Conservation (phyloP, 257 asterid genomes). For the Solanum neorickii region DNA sequence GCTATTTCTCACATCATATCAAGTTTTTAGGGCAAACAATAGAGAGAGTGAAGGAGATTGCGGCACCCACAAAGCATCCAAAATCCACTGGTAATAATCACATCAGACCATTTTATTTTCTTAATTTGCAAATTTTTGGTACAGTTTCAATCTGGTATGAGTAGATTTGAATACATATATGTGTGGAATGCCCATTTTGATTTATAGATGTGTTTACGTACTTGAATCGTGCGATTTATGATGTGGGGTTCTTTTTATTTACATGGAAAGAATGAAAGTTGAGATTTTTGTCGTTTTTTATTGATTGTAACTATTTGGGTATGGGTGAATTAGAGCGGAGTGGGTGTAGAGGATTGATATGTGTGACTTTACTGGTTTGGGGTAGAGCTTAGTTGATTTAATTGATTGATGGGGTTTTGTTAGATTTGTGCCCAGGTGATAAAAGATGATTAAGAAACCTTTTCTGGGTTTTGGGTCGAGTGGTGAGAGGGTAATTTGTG, state of each 20-base stretch:
- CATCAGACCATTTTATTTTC: neutral
- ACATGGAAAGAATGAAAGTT: neutral
- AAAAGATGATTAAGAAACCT: neutral
- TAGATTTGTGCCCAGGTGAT: neutral
- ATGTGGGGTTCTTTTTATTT: neutral
- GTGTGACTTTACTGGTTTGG: neutral
- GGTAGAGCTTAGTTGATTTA: neutral
- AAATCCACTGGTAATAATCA: neutral
- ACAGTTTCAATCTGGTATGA: neutral
- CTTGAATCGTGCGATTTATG: neutral
- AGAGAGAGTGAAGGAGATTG: neutral
- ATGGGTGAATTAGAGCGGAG: neutral
- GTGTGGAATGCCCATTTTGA: neutral
- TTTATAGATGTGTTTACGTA: neutral
- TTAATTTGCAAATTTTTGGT: neutral
- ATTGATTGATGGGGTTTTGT: neutral
- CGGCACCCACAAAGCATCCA: neutral
- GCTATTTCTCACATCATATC: neutral
- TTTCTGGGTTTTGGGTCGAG: neutral
- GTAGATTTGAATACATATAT: neutral
- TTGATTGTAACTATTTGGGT: neutral
- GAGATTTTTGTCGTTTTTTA: neutral
- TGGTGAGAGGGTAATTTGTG: neutral
- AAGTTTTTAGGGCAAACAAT: neutral
- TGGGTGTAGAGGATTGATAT: neutral